These are phyloP conservation scores for Calycina herbarum DNA, from an alignment of 2,329 filamentous ascomycete genomes.

Conservation along the genomic window DNA sequence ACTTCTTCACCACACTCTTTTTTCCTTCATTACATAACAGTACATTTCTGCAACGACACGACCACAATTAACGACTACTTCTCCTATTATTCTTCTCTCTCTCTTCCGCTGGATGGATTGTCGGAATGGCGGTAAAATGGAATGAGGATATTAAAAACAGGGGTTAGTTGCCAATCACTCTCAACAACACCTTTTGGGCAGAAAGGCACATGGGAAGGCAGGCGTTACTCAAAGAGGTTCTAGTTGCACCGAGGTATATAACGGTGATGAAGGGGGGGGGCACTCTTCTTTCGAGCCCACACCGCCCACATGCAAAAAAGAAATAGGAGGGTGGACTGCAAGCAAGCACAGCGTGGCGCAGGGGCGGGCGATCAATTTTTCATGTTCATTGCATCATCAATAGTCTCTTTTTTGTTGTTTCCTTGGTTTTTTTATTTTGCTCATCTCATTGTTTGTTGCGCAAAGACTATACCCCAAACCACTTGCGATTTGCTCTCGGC, in stretches of 20 bases:
- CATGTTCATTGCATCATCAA: neutral
- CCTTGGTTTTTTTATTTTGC: neutral
- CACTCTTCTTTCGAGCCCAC: neutral
- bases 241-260: conserved; percentile 11
- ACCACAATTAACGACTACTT: conserved; percentile 7
- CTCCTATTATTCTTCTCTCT: conserved; percentile 9
- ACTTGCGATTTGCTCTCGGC: conserved; percentile 2
- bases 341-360: conserved; percentile 6
- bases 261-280: neutral
- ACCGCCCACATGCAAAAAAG: neutral
- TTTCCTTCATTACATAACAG: conserved; percentile 13
- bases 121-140: conserved; percentile 12
- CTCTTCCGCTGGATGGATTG: conserved; percentile 24
- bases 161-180: conserved; percentile 5
- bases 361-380: conserved; percentile 1
- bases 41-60: conserved; percentile 3
- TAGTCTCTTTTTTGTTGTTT: neutral
- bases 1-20: conserved; percentile 17
- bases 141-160: conserved; percentile 6
- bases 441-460: neutral
- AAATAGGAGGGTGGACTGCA: neutral
- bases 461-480: conserved; percentile 6
- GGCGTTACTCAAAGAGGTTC: conserved; percentile 7
- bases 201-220: conserved; percentile 4
- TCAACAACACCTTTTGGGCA: conserved; percentile 1